A percentile compares a stretch with the other conserved stretches of the same genome.
Conservation (phyloP, 345 rosid genomes). For the Eutrema yunnanense region DNA sequence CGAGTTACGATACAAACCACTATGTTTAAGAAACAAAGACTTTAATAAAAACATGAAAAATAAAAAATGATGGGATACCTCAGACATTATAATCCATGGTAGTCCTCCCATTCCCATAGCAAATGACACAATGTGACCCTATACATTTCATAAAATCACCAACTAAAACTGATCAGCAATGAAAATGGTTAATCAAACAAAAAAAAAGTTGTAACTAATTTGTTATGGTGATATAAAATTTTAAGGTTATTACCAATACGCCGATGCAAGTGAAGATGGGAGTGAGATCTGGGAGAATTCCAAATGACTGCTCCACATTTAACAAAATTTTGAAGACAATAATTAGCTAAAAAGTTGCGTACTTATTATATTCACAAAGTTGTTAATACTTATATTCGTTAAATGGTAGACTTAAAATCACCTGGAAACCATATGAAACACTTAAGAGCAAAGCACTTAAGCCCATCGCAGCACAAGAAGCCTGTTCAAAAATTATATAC, state of each 20-base stretch:
- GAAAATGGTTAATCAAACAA: background rate
- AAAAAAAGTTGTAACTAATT: background rate
- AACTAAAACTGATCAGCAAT: background rate
- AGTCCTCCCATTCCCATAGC: constrained; percentile 48
- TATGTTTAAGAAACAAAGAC: too few species aligned
- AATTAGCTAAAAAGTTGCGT: background rate
- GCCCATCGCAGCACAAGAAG: constrained; percentile 37
- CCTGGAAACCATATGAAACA: constrained; percentile 43
- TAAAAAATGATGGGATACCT: constrained; percentile 33
- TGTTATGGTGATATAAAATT: background rate
- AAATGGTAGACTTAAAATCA: background rate
- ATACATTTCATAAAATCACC: background rate
- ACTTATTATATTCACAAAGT: background rate
- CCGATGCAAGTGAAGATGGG: constrained; percentile 29
- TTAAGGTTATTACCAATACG: constrained; percentile 18
- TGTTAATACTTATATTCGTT: background rate
- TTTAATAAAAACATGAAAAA: background rate
- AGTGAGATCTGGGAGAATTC: constrained; percentile 23
- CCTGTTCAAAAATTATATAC: constrained; percentile 8
- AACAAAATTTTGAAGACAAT: background rate
- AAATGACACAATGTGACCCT: constrained; percentile 36
- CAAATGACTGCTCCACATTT: constrained; percentile 21
- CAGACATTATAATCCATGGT: constrained; percentile 57
- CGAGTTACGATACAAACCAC: too few species aligned
- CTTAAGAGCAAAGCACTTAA: constrained; percentile 32